Evolutionary conservation across 2,329 filamentous ascomycete genomes (phyloP), one percentile per base, ranked within the genome.

Genomic region (Curvularia sp.): DNA sequence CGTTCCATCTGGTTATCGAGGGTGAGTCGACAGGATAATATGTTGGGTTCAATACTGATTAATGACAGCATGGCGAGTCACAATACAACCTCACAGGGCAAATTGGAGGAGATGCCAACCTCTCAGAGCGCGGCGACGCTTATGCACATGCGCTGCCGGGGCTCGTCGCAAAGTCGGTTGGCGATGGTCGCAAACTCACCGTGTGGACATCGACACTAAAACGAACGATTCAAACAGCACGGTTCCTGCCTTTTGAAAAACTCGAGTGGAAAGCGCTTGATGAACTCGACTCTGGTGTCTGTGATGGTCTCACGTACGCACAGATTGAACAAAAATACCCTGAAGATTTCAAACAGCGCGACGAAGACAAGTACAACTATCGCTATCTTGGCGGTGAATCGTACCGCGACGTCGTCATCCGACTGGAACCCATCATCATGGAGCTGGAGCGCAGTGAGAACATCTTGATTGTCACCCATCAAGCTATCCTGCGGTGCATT

Each of bases 341-440:
- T 0, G 93, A 97, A 67, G 95, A 99, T 80, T 99, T 99, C 80
- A 88, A 88, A 49, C 93, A 94, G 33, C 92, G 95, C 62, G 95
- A 99, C 77, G 92, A 97, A 67, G 95, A 99, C 83, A 99, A 99
- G 80, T 98, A 98, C 86, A 98, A 99, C 82, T 99, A 99, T 81
- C 92, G 95, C 57, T 99, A 99, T 79, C 89, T 95, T 5, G 95
- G 95, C 63, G 95, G 95, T 53, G 95, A 99, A 80, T 96, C 91
- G 61, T 91, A 99, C 78, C 91, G 94, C 55, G 95, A 99, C 73
- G 94, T 99, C 1, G 95, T 99, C 41, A 98, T 97, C 71, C 92
- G 95, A 0, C 88, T 99, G 0, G 95, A 99, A 75, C 95, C 95
- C 62, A 99, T 99, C 79, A 99, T 99, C 80, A 99, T 99, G 95